These are phyloP conservation scores for Aurantiochytrium sp. DNA, from an alignment of 108 stramenopile species.

Conservation along the genomic window DNA sequence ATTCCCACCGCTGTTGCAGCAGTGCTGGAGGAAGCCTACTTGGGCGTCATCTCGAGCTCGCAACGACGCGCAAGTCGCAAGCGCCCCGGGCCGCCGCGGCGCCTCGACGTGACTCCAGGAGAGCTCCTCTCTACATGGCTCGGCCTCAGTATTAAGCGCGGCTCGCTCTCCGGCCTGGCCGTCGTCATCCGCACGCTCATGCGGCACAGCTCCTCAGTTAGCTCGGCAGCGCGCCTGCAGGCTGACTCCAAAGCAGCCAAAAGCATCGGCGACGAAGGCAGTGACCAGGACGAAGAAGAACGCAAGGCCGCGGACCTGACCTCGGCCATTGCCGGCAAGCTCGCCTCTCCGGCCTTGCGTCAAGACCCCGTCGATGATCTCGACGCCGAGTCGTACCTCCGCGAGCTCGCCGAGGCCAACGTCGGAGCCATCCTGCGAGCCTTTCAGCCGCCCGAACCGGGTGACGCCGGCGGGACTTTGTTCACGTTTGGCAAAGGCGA, in stretches of 20 bases:
- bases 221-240: not conserved
- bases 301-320: not conserved
- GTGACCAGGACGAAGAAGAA: not conserved
- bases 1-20: not conserved
- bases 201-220: not conserved
- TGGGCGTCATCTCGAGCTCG: not conserved
- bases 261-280: no score
- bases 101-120: not conserved
- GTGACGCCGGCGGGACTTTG: not conserved
- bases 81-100: not conserved
- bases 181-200: not conserved
- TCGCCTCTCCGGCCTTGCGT: no score
- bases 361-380: not conserved
- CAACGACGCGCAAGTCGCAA: not conserved
- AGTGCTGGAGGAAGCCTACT: not conserved
- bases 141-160: constrained; percentile 19
- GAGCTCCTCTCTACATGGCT: not conserved
- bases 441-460: constrained; percentile 6
- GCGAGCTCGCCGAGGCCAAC: not conserved
- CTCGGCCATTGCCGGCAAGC: no score
- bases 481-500: constrained; percentile 21
- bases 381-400: not conserved
- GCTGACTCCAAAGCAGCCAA: no score
- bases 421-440: not conserved
- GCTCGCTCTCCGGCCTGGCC: not conserved